Percentiles rank a stretch among this genome's conserved stretches.
These are phyloP conservation scores for Coniosporium tulheliwenetii DNA, from an alignment of 2,329 filamentous ascomycete genomes.

Conservation along the genomic window DNA sequence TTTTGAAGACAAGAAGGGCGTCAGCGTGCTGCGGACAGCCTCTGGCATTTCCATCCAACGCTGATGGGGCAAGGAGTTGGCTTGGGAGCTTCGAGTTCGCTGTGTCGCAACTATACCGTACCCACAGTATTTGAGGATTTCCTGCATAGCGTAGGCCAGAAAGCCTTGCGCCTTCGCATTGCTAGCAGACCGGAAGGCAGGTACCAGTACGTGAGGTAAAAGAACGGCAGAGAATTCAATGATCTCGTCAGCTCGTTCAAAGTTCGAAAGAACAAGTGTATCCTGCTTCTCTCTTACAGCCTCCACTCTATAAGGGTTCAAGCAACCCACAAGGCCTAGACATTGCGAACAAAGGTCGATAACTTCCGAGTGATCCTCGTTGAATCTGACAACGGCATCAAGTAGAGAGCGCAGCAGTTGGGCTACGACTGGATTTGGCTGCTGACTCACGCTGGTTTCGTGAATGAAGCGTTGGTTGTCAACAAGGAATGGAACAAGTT, in stretches of 20 bases:
- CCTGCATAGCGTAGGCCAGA: conserved; percentile 87
- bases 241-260: conserved; percentile 60
- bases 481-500: conserved; percentile 60
- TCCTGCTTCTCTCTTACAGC: conserved; percentile 60
- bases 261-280: conserved; percentile 81
- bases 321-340: conserved; percentile 74
- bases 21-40: conserved; percentile 62
- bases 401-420: conserved; percentile 62
- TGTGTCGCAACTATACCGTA: conserved; percentile 44
- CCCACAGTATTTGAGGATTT: conserved; percentile 64
- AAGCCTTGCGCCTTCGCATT: conserved; percentile 82
- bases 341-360: conserved; percentile 62
- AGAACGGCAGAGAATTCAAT: conserved; percentile 76
- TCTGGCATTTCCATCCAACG: conserved; percentile 71
- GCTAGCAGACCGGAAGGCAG: conserved; percentile 78
- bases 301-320: conserved; percentile 85
- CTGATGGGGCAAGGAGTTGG: conserved; percentile 41
- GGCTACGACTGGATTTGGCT: conserved; percentile 60
- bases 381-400: conserved; percentile 73
- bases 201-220: conserved; percentile 75
- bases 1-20: conserved; percentile 72
- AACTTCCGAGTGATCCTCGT: conserved; percentile 49
- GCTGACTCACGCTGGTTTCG: conserved; percentile 64
- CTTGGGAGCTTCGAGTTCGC: conserved; percentile 37
- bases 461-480: conserved; percentile 65